Base-by-base conservation (phyloP, 768 basidiomycete genomes). In the Trametes gibbosa region DNA sequence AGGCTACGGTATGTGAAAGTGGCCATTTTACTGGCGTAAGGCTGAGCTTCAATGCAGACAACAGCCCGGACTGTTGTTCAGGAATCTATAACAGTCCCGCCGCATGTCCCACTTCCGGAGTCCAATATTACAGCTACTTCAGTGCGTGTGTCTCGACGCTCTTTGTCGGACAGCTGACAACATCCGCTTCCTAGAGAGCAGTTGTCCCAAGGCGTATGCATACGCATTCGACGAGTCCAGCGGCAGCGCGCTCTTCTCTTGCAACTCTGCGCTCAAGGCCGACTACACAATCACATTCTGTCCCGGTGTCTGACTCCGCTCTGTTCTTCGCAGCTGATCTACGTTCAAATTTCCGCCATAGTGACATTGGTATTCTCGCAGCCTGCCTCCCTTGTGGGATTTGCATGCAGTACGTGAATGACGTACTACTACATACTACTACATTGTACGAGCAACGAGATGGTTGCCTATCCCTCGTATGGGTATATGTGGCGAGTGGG, bases 61-160 rank as follows among this genome's bases (percentile, higher is more conserved):
- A 88, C 72, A 85, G 84, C 19, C 69, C 76, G 2, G 84, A 86
- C 64, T 87, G 87, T 68, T 89, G 87, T 73, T 79, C 79, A 8
- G 87, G 87, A 9, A 71, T 67, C 42, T 74, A 79, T 70, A 70
- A 68, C 68, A 84, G 81, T 1, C 70, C 83, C 1, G 71, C 65
- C 9, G 85, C 84, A 0, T 88, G 86, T 68, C 85, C 84, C 12
- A 62, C 74, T 17, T 80, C 80, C 3, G 74, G 74, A 12, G 75
- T 77, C 16, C 59, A 53, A 17, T 75, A 70, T 64, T 78, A 78
- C 63, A 67, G 60, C 52, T 81, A 78, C 70, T 82, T 81, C 71
- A 82, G 79, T 78, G 42, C 46, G 73, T 67, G 3, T n/a, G 29
- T 32, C 29, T 32, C 29, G 29, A 32, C 29, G 29, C 6, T 40